Evolutionary conservation across 179 eudicot genomes (phyloP), one percentile per base, ranked within the genome.

Genomic region (Amaranthus tricolor): DNA sequence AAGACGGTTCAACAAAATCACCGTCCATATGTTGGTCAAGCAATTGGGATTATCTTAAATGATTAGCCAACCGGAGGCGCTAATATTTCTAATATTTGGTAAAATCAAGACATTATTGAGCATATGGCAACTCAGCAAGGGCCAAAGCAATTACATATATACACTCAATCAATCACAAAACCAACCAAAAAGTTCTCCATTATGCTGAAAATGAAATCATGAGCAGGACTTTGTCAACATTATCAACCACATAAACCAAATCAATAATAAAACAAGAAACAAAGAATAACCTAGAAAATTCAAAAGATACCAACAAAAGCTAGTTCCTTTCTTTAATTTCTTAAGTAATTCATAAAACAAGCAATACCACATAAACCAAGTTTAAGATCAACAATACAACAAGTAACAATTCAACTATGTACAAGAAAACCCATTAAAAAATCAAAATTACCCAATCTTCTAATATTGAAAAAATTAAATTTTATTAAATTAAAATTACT

Each of bases 101-200:
- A 53, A 53, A 54, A 59, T 40, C 59, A 45, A 50, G 24, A 50
- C 71, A 56, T 14, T 47, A 47, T 81, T 68, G 66, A 72, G 68
- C 67, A 77, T 66, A 77, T 52, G 62, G 56, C 73, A 67, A 57
- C 78, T 67, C 49, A n/a, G 66, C 72, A 79, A 74, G 51, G 50
- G 11, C 70, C 57, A 68, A 80, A 20, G 43, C 73, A 71, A 71
- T 48, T 44, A 55, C 68, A 69, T 61, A 59, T 20, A 24, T 62
- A 74, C 59, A 68, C 62, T 61, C 56, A 55, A 75, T 63, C 78
- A 79, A 31, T 67, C 68, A 69, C 74, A 43, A 20, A 14, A 67
- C 67, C 70, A 56, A 48, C 74, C 61, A 76, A 61, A 72, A 62
- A 17, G 54, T 9, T 80, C 21, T 50, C 66, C 56, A 70, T 70